Percentiles rank a stretch among this genome's conserved stretches.
Evolutionary conservation across 2,329 filamentous ascomycete species (phyloP).

Genomic region (Chlorencoelia australis): DNA sequence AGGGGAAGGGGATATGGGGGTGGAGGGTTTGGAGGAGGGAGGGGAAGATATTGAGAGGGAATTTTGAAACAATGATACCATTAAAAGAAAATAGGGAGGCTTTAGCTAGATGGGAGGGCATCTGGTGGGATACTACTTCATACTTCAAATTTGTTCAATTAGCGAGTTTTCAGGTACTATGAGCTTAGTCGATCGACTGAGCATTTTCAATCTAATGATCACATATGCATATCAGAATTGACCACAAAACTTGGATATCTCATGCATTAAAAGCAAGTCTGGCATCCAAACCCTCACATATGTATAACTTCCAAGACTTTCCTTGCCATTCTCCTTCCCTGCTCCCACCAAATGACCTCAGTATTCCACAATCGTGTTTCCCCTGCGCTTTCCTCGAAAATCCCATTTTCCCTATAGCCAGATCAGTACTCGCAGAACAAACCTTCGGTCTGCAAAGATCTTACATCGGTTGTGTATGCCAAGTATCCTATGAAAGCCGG

Average conservation of each 20-base stretch:
- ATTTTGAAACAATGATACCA: too few species aligned
- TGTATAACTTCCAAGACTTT: conserved; percentile 13
- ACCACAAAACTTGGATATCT: too few species aligned
- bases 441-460: conserved; percentile 29
- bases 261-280: too few species aligned
- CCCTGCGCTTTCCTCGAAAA: conserved; percentile 76
- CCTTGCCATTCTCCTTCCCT: conserved; percentile 6
- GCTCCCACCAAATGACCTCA: conserved; percentile 30
- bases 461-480: conserved; percentile 77
- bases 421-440: conserved; percentile 14
- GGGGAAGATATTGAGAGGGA: conserved; percentile 26
- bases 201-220: too few species aligned
- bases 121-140: too few species aligned
- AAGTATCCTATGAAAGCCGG: conserved; percentile 61
- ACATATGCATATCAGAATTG: too few species aligned
- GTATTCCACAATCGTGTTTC: conserved; percentile 74
- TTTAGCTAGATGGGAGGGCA: too few species aligned
- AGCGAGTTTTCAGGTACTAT: too few species aligned
- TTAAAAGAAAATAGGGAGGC: too few species aligned
- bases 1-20: conserved; percentile 39
- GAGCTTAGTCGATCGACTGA: too few species aligned
- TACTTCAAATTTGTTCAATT: too few species aligned
- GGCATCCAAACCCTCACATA: conserved; percentile 9
- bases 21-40: conserved; percentile 37
- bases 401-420: conserved; percentile 68